Conservation (phyloP, 2,329 filamentous ascomycete species). For the Phoma sp. region DNA sequence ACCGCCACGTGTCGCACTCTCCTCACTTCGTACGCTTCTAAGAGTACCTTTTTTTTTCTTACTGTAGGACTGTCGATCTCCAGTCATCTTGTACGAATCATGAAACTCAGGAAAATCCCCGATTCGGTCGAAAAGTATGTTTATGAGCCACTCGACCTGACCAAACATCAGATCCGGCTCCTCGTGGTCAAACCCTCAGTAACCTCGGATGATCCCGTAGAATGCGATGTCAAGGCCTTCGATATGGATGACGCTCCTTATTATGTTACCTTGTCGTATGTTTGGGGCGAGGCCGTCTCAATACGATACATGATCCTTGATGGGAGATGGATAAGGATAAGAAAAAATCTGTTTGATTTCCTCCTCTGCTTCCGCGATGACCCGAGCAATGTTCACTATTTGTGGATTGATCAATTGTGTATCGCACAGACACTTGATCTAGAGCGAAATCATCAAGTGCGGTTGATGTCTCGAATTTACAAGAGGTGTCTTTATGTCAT, state of each 20-base stretch:
- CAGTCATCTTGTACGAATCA: too few relatives aligned
- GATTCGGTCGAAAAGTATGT: background rate
- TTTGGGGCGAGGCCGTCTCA: background rate
- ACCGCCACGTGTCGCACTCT: background rate
- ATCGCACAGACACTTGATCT: background rate
- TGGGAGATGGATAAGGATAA: background rate
- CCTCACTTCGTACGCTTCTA: background rate
- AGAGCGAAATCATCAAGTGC: background rate
- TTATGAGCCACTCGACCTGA: background rate
- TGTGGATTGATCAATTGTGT: conserved; percentile 1
- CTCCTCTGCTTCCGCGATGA: background rate
- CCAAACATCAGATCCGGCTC: background rate
- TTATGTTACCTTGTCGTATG: background rate
- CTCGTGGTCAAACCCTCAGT: background rate
- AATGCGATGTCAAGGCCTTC: background rate
- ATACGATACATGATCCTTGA: background rate
- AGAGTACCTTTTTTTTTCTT: too few relatives aligned
- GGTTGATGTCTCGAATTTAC: background rate
- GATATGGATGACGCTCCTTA: background rate
- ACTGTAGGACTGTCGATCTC: too few relatives aligned
- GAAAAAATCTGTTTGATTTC: background rate
- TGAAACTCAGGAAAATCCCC: background rate
- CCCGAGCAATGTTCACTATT: background rate
- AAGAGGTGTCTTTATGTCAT: background rate
- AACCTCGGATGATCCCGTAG: background rate